phyloP scores from a whole-genome alignment of 176 grass and related monocot species.

The Phoenix dactylifera region DNA sequence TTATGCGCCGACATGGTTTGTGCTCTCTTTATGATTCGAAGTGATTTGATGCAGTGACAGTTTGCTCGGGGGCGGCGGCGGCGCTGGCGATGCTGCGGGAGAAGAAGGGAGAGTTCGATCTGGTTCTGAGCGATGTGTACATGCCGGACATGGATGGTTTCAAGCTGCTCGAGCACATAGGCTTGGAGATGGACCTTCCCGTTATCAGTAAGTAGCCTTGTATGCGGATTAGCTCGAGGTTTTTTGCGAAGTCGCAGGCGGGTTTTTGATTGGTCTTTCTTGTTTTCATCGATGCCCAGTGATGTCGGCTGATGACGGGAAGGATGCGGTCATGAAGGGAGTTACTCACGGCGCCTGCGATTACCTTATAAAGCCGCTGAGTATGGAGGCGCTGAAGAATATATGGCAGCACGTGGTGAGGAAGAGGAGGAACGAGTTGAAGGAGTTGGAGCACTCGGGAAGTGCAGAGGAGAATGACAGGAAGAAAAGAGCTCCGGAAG shows the following conservation, averaged over 20 bases:
- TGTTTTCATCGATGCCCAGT: background rate
- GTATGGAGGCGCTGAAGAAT: slow-evolving; percentile 3
- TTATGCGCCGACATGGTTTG: background rate
- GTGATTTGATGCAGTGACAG: background rate
- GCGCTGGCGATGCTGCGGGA: slow-evolving; percentile 6
- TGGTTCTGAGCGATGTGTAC: slow-evolving; percentile 16
- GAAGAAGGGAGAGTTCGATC: slow-evolving; percentile 3
- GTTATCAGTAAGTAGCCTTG: slow-evolving; percentile 12
- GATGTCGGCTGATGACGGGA: slow-evolving; percentile 11
- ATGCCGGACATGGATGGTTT: slow-evolving; percentile 19
- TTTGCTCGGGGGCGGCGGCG: background rate
- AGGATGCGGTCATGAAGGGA: slow-evolving; percentile 5
- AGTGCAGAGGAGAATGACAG: background rate
- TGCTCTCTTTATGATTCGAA: background rate
- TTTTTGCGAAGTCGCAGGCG: no score
- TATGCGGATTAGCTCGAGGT: no score
- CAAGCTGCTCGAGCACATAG: slow-evolving; percentile 13
- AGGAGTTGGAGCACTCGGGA: background rate
- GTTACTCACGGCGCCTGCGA: slow-evolving; percentile 4
- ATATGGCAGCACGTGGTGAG: slow-evolving; percentile 15
- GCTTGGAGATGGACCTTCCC: slow-evolving; percentile 16
- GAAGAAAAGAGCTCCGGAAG: background rate
- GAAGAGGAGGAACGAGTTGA: slow-evolving; percentile 1
- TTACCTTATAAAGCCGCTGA: slow-evolving; percentile 15
- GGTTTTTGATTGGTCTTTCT: background rate